These are phyloP conservation scores for Pseudotsuga menziesii DNA, from an alignment of 75 land plant genomes.

Conservation along the genomic window DNA sequence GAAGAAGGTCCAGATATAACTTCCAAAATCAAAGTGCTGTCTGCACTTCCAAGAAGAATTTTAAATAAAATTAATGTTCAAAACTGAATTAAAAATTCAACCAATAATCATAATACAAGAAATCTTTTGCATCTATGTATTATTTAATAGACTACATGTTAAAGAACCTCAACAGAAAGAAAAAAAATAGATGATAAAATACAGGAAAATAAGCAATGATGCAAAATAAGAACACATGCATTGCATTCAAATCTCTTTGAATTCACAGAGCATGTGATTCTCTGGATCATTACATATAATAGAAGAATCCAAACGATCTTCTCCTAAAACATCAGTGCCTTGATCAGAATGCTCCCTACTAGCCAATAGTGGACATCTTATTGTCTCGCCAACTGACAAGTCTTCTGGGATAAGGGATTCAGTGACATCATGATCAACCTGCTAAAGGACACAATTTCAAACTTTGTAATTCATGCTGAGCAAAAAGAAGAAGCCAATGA, in stretches of 20 bases:
- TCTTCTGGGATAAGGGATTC: constrained; percentile 4
- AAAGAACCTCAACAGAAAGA: neutral
- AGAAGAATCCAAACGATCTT: constrained; percentile 1
- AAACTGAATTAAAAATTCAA: neutral
- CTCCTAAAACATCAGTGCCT: neutral
- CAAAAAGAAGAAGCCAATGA: neutral
- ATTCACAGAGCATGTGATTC: neutral
- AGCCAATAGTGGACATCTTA: neutral
- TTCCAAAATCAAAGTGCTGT: constrained; percentile 68
- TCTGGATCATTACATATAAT: neutral
- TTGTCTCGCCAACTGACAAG: neutral
- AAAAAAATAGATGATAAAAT: neutral
- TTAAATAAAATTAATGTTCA: neutral
- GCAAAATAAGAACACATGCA: constrained; percentile 4
- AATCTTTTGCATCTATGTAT: neutral
- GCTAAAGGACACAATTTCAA: neutral
- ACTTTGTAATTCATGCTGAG: neutral
- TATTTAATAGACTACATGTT: neutral
- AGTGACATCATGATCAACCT: constrained; percentile 4
- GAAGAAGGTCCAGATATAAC: constrained; percentile 81
- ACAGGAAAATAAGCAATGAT: no score
- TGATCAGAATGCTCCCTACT: neutral
- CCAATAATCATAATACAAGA: neutral
- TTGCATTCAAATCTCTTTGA: constrained; percentile 2
- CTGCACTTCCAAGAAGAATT: constrained; percentile 39